Percentiles rank a stretch among this genome's conserved stretches.
These are phyloP conservation scores for Mesembryanthemum crystallinum DNA, from an alignment of 148 eudicot genomes.

Conservation along the genomic window DNA sequence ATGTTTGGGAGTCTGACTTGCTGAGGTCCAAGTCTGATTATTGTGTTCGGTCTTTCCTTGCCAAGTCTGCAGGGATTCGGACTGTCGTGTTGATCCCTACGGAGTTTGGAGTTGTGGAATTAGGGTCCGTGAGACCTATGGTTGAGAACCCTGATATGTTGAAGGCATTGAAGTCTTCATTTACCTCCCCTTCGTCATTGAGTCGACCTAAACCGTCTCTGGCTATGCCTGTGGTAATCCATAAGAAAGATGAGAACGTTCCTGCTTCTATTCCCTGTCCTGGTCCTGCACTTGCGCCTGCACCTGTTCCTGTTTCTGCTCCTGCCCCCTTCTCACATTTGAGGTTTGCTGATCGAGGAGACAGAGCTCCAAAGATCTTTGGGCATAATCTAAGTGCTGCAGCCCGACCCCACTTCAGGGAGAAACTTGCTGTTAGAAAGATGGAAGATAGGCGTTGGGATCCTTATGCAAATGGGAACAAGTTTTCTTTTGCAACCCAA, in stretches of 20 bases:
- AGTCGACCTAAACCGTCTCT: slow-evolving; percentile 33
- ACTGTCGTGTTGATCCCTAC: slow-evolving; percentile 82
- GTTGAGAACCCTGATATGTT: slow-evolving; percentile 49
- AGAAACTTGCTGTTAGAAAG: slow-evolving; percentile 65
- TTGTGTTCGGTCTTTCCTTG: slow-evolving; percentile 68
- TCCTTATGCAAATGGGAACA: slow-evolving; percentile 37
- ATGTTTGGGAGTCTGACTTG: slow-evolving; percentile 58
- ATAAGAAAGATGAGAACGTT: slow-evolving; percentile 38
- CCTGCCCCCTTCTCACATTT: slow-evolving; percentile 17
- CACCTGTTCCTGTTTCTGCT: not conserved
- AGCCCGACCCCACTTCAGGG: slow-evolving; percentile 40
- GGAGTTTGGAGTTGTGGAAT: slow-evolving; percentile 77
- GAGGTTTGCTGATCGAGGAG: slow-evolving; percentile 23
- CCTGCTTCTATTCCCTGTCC: not conserved
- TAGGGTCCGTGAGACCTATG: slow-evolving; percentile 67
- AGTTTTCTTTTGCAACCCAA: slow-evolving; percentile 32
- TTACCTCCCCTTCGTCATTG: slow-evolving; percentile 32
- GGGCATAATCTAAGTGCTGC: slow-evolving; percentile 55
- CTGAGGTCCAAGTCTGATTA: slow-evolving; percentile 50
- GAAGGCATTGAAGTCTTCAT: slow-evolving; percentile 45
- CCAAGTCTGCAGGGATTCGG: slow-evolving; percentile 70
- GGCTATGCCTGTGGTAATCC: slow-evolving; percentile 25
- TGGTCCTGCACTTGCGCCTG: not conserved
- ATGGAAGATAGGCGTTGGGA: slow-evolving; percentile 44
- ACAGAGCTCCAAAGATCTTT: slow-evolving; percentile 53